These are phyloP conservation scores for Claviceps pazoutovae DNA, from an alignment of 2,329 filamentous ascomycete species.

Conservation along the genomic window DNA sequence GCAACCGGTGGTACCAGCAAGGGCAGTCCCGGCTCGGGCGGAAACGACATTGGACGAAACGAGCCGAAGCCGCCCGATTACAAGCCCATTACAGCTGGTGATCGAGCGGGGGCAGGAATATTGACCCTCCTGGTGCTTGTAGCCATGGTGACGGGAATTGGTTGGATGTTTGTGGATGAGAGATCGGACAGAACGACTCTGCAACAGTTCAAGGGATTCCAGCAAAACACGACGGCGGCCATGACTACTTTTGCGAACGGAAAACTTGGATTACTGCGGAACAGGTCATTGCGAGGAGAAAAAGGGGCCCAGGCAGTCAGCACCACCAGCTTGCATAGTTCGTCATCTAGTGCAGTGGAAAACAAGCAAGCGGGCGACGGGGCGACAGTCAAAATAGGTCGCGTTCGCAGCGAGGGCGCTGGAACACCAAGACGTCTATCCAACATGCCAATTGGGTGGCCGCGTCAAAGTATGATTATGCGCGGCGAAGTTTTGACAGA, in stretches of 20 bases:
- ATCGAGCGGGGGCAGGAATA: constrained; percentile 55
- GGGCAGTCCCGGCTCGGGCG: constrained; percentile 32
- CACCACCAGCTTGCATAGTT: constrained; percentile 10
- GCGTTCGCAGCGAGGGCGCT: constrained; percentile 9
- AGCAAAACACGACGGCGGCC: constrained; percentile 9
- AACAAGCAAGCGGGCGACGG: constrained; percentile 8
- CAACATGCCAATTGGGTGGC: constrained; percentile 25
- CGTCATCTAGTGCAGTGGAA: constrained; percentile 9
- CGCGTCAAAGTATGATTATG: constrained; percentile 5
- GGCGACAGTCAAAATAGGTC: constrained; percentile 9
- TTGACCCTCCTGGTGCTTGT: constrained; percentile 43
- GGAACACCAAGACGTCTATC: constrained; percentile 15
- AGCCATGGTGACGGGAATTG: constrained; percentile 36
- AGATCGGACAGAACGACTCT: constrained; percentile 18
- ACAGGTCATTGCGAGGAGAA: constrained; percentile 7
- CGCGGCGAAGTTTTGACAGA: not conserved
- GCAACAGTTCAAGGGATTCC: constrained; percentile 19
- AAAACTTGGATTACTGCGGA: constrained; percentile 5
- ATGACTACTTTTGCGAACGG: constrained; percentile 6
- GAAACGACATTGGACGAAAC: constrained; percentile 29
- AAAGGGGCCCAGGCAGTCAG: constrained; percentile 8
- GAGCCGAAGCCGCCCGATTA: constrained; percentile 13
- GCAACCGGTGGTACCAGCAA: constrained; percentile 43
- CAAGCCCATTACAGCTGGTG: constrained; percentile 34
- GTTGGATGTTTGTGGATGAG: constrained; percentile 37